Conservation (phyloP, 2,329 filamentous ascomycete genomes). For the Hysterium pulicare region DNA sequence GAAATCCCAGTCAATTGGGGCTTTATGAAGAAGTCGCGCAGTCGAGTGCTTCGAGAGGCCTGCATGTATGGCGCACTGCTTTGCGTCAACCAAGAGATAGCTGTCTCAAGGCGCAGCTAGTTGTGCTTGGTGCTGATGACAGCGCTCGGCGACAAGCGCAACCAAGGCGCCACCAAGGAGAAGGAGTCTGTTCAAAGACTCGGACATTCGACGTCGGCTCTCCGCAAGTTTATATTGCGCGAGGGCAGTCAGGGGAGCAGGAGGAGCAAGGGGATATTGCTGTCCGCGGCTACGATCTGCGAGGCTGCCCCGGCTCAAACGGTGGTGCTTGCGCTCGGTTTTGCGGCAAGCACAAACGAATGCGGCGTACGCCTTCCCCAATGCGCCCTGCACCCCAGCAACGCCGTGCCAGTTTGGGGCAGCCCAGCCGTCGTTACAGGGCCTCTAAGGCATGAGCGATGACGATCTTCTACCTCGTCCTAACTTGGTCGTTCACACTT, state of each 20-base stretch:
- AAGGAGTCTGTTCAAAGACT: not conserved
- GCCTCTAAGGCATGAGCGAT: not conserved
- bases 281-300: conserved; percentile 5
- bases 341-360: not conserved
- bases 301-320: not conserved
- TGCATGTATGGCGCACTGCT: too few species aligned
- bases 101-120: too few species aligned
- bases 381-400: not conserved
- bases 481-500: not conserved
- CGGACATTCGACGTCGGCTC: conserved; percentile 23
- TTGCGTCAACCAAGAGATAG: too few species aligned
- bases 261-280: not conserved
- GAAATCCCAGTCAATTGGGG: too few species aligned
- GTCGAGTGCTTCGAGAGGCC: too few species aligned
- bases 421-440: not conserved
- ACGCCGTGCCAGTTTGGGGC: not conserved
- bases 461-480: not conserved
- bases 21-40: too few species aligned
- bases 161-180: not conserved
- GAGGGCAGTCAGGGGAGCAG: not conserved
- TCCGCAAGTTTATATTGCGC: conserved; percentile 15
- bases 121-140: too few species aligned
- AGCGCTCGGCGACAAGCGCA: too few species aligned
- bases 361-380: too few species aligned
- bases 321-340: not conserved